A percentile compares a stretch with the other conserved stretches of the same genome.
These are phyloP conservation scores for Sclerotinia spermophila DNA, from an alignment of 2,329 filamentous ascomycete species.

Conservation along the genomic window DNA sequence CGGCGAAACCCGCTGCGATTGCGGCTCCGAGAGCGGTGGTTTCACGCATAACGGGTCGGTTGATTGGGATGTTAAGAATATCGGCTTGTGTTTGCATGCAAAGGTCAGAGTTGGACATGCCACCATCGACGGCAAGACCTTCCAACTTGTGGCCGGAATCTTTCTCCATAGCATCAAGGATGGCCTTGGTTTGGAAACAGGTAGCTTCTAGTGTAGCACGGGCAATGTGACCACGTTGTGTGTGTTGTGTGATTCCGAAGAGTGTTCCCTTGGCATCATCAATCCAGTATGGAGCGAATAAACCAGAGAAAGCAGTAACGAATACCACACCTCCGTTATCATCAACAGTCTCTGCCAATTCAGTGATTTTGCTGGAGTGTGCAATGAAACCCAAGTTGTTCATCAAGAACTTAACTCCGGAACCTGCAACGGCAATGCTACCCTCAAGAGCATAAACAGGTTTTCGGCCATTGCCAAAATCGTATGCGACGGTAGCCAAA, in stretches of 20 bases:
- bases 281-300: constrained; percentile 94
- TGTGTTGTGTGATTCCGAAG: constrained; percentile 79
- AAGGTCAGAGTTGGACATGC: constrained; percentile 82
- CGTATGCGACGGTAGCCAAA: constrained; percentile 81
- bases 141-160: constrained; percentile 74
- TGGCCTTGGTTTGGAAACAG: constrained; percentile 89
- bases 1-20: constrained; percentile 83
- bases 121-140: constrained; percentile 79
- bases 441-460: constrained; percentile 78
- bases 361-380: constrained; percentile 48
- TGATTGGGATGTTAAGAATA: constrained; percentile 75
- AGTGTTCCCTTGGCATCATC: constrained; percentile 87
- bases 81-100: constrained; percentile 90
- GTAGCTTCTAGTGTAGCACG: constrained; percentile 87
- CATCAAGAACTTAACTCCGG: constrained; percentile 71
- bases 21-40: constrained; percentile 85
- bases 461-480: constrained; percentile 56
- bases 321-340: constrained; percentile 84
- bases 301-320: constrained; percentile 85
- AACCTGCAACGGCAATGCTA: constrained; percentile 77
- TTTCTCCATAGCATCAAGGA: constrained; percentile 85
- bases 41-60: constrained; percentile 84
- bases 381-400: constrained; percentile 61
- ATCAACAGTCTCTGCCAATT: constrained; percentile 49
- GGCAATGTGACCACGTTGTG: constrained; percentile 79